A percentile compares a stretch with the other conserved stretches of the same genome.
Evolutionary conservation across 108 stramenopile species (phyloP).

Genomic region (Pseudonitzschia multiseries): DNA sequence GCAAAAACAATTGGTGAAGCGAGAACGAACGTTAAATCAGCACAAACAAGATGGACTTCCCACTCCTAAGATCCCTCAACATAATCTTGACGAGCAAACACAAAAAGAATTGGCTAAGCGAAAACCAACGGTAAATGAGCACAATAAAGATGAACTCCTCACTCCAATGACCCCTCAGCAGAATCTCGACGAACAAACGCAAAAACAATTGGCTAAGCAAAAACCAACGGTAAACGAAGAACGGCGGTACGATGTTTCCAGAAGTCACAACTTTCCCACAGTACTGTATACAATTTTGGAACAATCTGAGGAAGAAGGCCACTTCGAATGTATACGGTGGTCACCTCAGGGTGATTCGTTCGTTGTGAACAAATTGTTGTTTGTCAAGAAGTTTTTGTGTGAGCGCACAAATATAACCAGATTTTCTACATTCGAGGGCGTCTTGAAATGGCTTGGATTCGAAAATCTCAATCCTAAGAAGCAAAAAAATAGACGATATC

Average conservation of each 20-base stretch:
- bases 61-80: too few relatives aligned
- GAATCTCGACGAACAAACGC: too few relatives aligned
- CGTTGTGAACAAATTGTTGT: not conserved
- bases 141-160: too few relatives aligned
- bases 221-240: not conserved
- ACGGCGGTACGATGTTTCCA: not conserved
- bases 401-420: not conserved
- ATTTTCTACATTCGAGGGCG: not conserved
- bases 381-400: not conserved
- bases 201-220: too few relatives aligned
- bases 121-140: too few relatives aligned
- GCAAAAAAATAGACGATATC: not conserved
- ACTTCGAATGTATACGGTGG: not conserved
- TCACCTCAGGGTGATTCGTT: not conserved
- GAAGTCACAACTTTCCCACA: not conserved
- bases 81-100: too few relatives aligned
- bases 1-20: too few relatives aligned
- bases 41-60: too few relatives aligned
- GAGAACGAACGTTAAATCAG: too few relatives aligned
- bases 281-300: constrained; percentile 4
- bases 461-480: not conserved
- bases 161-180: too few relatives aligned
- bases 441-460: not conserved
- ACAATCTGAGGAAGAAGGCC: constrained; percentile 1
- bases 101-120: too few relatives aligned